phyloP scores from a whole-genome alignment of 371 early-diverging fungal genomes.

The Nematocida sp. region DNA sequence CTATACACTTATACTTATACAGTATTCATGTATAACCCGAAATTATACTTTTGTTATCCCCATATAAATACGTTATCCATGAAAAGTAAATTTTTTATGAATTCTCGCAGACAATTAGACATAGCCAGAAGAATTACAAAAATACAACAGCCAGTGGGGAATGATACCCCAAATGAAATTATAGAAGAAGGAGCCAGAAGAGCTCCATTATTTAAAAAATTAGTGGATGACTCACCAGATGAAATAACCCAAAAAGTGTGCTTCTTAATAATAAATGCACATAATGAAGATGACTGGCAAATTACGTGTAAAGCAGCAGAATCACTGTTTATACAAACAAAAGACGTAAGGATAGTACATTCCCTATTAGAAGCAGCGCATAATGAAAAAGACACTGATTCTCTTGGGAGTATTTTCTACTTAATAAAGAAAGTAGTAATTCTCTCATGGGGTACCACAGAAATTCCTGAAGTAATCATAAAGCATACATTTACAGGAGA shows the following conservation, averaged over 20 bases:
- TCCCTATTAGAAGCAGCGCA: neutral
- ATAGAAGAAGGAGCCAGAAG: neutral
- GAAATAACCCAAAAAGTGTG: neutral
- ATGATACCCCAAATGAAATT: neutral
- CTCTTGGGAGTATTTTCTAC: neutral
- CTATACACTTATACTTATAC: too few species aligned
- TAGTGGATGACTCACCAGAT: neutral
- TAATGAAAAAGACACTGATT: neutral
- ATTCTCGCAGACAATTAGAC: neutral
- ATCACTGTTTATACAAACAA: neutral
- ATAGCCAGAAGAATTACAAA: conserved; percentile 12
- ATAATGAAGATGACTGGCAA: conserved; percentile 16
- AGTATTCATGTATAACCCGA: too few species aligned
- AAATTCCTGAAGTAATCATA: neutral
- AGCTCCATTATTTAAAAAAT: neutral
- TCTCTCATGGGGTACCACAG: conserved; percentile 1
- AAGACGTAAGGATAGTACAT: neutral
- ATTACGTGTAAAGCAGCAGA: conserved; percentile 12
- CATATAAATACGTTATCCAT: neutral
- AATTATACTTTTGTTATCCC: too few species aligned
- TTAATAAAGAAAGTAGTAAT: conserved; percentile 2
- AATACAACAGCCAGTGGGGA: neutral
- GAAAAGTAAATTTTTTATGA: conserved; percentile 23
- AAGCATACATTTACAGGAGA: neutral
- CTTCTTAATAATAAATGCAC: conserved; percentile 3